Conservation (phyloP, 148 eudicot species). For the Euryodendron excelsum region DNA sequence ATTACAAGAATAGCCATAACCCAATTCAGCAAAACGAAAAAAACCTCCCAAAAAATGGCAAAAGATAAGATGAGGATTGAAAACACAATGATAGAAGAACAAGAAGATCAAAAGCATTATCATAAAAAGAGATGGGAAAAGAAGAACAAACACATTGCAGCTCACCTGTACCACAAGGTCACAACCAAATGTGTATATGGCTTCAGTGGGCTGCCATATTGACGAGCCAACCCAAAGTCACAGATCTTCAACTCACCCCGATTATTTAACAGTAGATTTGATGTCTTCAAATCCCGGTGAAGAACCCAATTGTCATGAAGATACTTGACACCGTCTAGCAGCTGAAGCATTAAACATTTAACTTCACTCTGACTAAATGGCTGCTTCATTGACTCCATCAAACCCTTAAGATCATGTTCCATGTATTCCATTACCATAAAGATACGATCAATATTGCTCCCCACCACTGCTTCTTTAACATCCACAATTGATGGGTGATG, state of each 20-base stretch:
- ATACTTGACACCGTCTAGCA: slow-evolving; percentile 71
- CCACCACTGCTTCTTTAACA: too few species aligned
- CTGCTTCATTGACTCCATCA: slow-evolving; percentile 88
- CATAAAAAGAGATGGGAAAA: neutral
- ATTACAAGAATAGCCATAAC: neutral
- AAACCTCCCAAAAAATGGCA: neutral
- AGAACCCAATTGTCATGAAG: slow-evolving; percentile 98
- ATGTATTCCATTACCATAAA: slow-evolving; percentile 98
- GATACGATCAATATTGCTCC: slow-evolving; percentile 78
- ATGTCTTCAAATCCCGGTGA: slow-evolving; percentile 89
- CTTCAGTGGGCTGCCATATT: too few species aligned
- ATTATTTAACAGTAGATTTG: too few species aligned
- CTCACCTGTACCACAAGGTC: slow-evolving; percentile 98
- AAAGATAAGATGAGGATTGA: neutral
- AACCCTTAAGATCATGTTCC: slow-evolving; percentile 92
- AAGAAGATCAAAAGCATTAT: neutral
- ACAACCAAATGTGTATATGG: slow-evolving; percentile 95
- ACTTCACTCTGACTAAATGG: slow-evolving; percentile 96
- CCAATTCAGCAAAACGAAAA: neutral
- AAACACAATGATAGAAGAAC: neutral
- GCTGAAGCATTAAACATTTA: slow-evolving; percentile 95
- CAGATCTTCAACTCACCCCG: too few species aligned
- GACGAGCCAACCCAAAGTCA: too few species aligned
- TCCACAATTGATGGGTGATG: slow-evolving; percentile 80
- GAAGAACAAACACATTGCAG: slow-evolving; percentile 13